phyloP scores from a whole-genome alignment of 2,329 filamentous ascomycete genomes.

The Arthrobotrys sphaeroides region DNA sequence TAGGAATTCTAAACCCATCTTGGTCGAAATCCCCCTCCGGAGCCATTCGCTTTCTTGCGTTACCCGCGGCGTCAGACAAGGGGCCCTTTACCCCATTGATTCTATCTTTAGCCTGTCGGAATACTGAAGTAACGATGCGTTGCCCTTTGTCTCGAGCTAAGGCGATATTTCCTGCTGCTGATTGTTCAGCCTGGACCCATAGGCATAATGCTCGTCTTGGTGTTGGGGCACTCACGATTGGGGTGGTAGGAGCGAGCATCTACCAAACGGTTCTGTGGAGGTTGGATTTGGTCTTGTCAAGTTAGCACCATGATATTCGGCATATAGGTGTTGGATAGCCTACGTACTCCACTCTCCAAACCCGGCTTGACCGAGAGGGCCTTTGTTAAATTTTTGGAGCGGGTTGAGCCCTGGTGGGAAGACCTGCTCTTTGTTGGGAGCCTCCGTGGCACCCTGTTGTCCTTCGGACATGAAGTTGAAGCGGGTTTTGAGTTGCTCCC shows the following conservation, averaged over 20 bases:
- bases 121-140: not conserved
- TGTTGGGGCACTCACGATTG: not conserved
- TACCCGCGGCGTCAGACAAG: not conserved
- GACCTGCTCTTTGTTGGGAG: not conserved
- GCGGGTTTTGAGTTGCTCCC: constrained; percentile 1
- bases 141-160: not conserved
- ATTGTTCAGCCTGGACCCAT: not conserved
- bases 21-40: not conserved
- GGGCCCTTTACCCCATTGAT: not conserved
- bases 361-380: not conserved
- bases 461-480: constrained; percentile 5
- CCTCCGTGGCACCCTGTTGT: too few species aligned
- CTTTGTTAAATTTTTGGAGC: not conserved
- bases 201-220: not conserved
- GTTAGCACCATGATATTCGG: not conserved
- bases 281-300: not conserved
- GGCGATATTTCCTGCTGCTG: not conserved
- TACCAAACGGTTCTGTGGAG: not conserved
- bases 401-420: not conserved
- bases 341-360: not conserved
- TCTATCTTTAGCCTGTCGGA: not conserved
- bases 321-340: not conserved
- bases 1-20: not conserved
- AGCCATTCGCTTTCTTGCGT: not conserved
- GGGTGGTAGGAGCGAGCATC: not conserved